Evolutionary conservation across 108 stramenopile species (phyloP).

Genomic region (Nannochloropsis granulata): DNA sequence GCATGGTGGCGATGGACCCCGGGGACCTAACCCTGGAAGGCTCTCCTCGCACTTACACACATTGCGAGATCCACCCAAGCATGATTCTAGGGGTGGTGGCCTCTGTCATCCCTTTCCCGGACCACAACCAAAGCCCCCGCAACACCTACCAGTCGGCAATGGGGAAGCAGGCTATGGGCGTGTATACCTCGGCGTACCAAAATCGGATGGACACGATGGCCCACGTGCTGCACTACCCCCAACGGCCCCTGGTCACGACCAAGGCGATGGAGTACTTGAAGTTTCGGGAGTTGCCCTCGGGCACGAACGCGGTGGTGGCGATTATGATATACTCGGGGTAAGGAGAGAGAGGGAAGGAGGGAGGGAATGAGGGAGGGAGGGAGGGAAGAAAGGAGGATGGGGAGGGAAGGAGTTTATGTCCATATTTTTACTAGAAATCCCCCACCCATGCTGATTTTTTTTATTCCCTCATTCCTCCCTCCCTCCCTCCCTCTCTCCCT

Average conservation of each 20-base stretch:
- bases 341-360: neutral
- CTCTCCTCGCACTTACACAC: constrained; percentile 86
- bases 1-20: constrained; percentile 96
- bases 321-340: constrained; percentile 96
- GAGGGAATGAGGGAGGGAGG: neutral
- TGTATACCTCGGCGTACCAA: constrained; percentile 87
- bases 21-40: constrained; percentile 56
- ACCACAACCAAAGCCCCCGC: constrained; percentile 99
- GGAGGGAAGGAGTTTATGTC: neutral
- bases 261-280: constrained; percentile 95
- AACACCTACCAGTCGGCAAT: constrained; percentile 92
- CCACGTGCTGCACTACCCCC: constrained; percentile 97
- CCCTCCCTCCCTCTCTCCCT: neutral
- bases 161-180: constrained; percentile 85
- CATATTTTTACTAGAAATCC: neutral
- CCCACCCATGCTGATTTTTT: too few relatives aligned
- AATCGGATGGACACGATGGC: constrained; percentile 99
- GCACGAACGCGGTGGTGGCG: constrained; percentile 87
- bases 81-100: constrained; percentile 78
- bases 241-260: constrained; percentile 93
- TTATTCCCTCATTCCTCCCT: too few relatives aligned
- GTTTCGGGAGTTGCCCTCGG: constrained; percentile 94
- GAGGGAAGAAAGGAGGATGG: neutral
- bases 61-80: constrained; percentile 97
- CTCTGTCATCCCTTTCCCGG: constrained; percentile 96